phyloP scores from a whole-genome alignment of 805 yeast genomes.

The Saturnispora hagleri region DNA sequence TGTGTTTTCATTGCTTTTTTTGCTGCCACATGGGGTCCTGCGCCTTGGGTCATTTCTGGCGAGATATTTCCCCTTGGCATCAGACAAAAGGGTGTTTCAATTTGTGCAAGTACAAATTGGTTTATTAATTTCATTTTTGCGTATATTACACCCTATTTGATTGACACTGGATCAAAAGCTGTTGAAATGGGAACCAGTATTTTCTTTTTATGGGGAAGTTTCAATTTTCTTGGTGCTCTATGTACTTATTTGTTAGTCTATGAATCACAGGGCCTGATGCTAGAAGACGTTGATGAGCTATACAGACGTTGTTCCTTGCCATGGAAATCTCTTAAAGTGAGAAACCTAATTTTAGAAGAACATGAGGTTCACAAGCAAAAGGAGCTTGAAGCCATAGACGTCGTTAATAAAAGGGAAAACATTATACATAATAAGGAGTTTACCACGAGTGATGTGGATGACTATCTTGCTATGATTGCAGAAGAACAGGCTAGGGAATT shows the following conservation, averaged over 20 bases:
- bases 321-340: conserved; percentile 31
- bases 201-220: conserved; percentile 74
- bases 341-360: conserved; percentile 1
- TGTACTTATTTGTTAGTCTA: conserved; percentile 61
- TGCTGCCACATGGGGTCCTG: conserved; percentile 80
- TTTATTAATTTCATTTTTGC: conserved; percentile 69
- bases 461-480: conserved; percentile 6
- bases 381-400: background rate
- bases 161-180: conserved; percentile 59
- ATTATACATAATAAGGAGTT: background rate
- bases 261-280: conserved; percentile 70
- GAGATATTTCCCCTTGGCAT: conserved; percentile 64
- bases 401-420: background rate
- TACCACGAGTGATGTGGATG: conserved; percentile 3
- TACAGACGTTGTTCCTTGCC: conserved; percentile 54
- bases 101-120: conserved; percentile 77
- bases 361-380: background rate
- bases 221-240: conserved; percentile 48
- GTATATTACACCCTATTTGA: conserved; percentile 62
- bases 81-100: conserved; percentile 67
- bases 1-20: conserved; percentile 68
- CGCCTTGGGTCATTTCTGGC: conserved; percentile 62
- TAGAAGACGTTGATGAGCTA: conserved; percentile 76
- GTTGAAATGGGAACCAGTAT: conserved; percentile 63
- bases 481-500: conserved; percentile 1